Evolutionary conservation across 371 early-diverging fungal species (phyloP).

Genomic region (Mortierella sp.): DNA sequence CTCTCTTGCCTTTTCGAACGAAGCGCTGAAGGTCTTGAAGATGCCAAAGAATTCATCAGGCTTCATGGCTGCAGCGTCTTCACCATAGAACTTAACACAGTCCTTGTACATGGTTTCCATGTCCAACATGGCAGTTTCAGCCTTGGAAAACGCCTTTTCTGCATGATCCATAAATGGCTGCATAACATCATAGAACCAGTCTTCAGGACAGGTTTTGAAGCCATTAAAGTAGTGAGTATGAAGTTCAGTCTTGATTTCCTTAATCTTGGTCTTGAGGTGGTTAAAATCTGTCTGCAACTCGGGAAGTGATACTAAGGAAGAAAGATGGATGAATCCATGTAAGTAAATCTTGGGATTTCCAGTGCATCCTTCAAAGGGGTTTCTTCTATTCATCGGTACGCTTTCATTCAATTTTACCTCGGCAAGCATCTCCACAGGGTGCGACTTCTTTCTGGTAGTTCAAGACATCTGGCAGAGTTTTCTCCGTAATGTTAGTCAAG

Average conservation of each 20-base stretch:
- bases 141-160: slow-evolving; percentile 62
- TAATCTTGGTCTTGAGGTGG: slow-evolving; percentile 69
- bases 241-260: slow-evolving; percentile 67
- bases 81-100: slow-evolving; percentile 82
- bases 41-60: slow-evolving; percentile 93
- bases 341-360: background rate
- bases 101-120: slow-evolving; percentile 80
- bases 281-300: slow-evolving; percentile 71
- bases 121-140: slow-evolving; percentile 65
- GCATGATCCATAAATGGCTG: slow-evolving; percentile 65
- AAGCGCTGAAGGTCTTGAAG: slow-evolving; percentile 84
- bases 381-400: background rate
- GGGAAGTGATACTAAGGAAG: slow-evolving; percentile 64
- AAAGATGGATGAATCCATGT: background rate
- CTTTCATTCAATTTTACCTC: slow-evolving; percentile 61
- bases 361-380: background rate
- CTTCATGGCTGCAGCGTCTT: slow-evolving; percentile 82
- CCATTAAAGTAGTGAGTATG: slow-evolving; percentile 64
- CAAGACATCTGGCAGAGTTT: slow-evolving; percentile 74
- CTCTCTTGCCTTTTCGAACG: slow-evolving; percentile 71
- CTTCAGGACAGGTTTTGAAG: slow-evolving; percentile 57
- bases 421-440: slow-evolving; percentile 82
- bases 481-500: slow-evolving; percentile 79
- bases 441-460: slow-evolving; percentile 80
- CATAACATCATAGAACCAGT: slow-evolving; percentile 58